phyloP scores from a whole-genome alignment of 345 rosid species.

The Leavenworthia alabamica region DNA sequence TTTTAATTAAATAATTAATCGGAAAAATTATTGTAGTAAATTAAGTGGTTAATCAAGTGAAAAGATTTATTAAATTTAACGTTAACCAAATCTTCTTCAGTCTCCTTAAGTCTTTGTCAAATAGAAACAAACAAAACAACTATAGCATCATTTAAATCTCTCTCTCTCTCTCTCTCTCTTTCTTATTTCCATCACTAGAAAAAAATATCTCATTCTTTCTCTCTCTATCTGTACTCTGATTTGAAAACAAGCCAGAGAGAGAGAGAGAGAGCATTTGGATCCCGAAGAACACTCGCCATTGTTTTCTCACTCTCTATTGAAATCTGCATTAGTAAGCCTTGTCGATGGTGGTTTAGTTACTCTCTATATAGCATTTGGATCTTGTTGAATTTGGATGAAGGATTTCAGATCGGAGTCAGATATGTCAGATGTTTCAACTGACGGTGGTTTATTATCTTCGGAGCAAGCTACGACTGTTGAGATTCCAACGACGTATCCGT shows the following conservation, averaged over 20 bases:
- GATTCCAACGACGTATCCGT: slow-evolving; percentile 22
- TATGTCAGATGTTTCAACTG: slow-evolving; percentile 20
- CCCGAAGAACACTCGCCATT: neutral
- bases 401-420: slow-evolving; percentile 19
- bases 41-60: neutral
- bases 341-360: neutral
- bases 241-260: slow-evolving; percentile 13
- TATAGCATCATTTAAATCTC: slow-evolving; percentile 25
- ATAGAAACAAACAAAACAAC: neutral
- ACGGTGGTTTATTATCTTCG: slow-evolving; percentile 8
- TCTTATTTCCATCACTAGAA: neutral
- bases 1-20: neutral
- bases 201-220: neutral
- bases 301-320: neutral
- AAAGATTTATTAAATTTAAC: neutral
- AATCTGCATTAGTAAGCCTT: neutral
- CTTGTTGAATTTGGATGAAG: slow-evolving; percentile 11
- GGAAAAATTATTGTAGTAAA: neutral
- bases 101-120: slow-evolving; percentile 1
- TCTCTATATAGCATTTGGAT: neutral
- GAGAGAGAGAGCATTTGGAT: slow-evolving; percentile 5
- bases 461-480: neutral
- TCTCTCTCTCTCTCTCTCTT: slow-evolving; percentile 11
- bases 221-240: slow-evolving; percentile 24
- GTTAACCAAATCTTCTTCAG: neutral